These are phyloP conservation scores for Candida gorgasii DNA, from an alignment of 805 yeast species.

Conservation along the genomic window DNA sequence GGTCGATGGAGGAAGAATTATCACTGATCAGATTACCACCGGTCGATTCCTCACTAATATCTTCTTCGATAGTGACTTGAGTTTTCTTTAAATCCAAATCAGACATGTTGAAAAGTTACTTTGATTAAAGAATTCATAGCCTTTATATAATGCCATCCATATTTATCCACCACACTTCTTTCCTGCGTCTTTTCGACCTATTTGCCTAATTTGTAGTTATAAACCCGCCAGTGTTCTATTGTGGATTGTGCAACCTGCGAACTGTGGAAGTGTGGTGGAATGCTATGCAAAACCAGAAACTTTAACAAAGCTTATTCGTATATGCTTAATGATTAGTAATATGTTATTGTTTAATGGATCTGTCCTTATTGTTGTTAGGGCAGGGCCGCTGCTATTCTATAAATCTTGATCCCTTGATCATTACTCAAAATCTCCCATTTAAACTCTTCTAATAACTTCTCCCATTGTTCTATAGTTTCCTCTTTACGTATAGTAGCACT, in stretches of 20 bases:
- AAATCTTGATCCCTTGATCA: neutral
- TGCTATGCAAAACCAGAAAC: no score
- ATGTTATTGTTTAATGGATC: no score
- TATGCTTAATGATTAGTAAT: no score
- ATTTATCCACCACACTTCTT: neutral
- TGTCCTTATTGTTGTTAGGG: no score
- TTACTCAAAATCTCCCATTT: slow-evolving; percentile 19
- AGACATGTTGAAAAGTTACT: neutral
- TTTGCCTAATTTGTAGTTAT: neutral
- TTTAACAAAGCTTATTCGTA: no score
- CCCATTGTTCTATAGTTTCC: slow-evolving; percentile 36
- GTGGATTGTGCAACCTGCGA: slow-evolving; percentile 3
- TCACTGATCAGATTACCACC: neutral
- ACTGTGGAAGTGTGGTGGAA: slow-evolving; percentile 1
- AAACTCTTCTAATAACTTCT: slow-evolving; percentile 22
- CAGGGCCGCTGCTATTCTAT: no score
- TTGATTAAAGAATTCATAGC: neutral
- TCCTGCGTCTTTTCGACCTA: neutral
- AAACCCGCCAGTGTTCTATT: neutral
- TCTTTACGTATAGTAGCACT: slow-evolving; percentile 76
- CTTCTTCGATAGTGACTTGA: neutral
- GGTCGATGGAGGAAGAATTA: slow-evolving; percentile 12
- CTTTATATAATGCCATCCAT: neutral
- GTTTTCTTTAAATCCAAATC: slow-evolving; percentile 1
- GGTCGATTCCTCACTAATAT: neutral